Conservation (phyloP, 1,284 basidiomycete genomes). For the Hemileia vastatrix region DNA sequence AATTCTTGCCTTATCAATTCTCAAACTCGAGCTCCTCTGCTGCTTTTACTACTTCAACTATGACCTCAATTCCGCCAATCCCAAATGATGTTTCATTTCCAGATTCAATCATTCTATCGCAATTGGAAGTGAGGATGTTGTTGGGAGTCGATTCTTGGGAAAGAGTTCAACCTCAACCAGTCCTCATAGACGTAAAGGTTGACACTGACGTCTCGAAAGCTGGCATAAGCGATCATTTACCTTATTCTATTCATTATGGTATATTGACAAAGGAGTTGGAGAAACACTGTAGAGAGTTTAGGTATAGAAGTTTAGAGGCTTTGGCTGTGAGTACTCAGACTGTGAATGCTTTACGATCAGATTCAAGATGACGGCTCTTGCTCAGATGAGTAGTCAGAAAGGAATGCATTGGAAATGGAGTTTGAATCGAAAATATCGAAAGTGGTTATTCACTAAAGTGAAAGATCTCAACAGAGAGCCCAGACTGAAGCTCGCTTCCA, state of each 20-base stretch:
- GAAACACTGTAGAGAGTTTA: constrained; percentile 27
- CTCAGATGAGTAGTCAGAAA: too few species aligned
- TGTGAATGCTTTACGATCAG: constrained; percentile 25
- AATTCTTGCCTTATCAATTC: too few species aligned
- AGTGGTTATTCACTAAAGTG: constrained; percentile 37
- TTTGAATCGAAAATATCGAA: constrained; percentile 1
- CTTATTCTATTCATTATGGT: constrained; percentile 52
- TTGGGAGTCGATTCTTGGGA: too few species aligned
- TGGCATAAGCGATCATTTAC: constrained; percentile 54
- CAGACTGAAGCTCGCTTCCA: too few species aligned
- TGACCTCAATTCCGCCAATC: too few species aligned
- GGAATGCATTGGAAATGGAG: constrained; percentile 39
- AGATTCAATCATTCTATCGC: too few species aligned
- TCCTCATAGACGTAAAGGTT: constrained; percentile 54
- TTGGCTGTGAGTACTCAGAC: constrained; percentile 22
- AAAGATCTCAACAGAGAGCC: constrained; percentile 50
- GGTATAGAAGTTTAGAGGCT: constrained; percentile 30
- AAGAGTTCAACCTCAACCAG: constrained; percentile 53
- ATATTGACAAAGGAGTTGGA: constrained; percentile 41
- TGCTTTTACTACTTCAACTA: too few species aligned
- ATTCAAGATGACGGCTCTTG: constrained; percentile 53
- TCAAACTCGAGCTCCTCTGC: too few species aligned
- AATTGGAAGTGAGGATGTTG: too few species aligned
- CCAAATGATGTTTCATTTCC: too few species aligned
- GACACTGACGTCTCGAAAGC: constrained; percentile 53